Base-by-base conservation (phyloP, 2,329 filamentous ascomycete species). In the Waltergamsia citrina region DNA sequence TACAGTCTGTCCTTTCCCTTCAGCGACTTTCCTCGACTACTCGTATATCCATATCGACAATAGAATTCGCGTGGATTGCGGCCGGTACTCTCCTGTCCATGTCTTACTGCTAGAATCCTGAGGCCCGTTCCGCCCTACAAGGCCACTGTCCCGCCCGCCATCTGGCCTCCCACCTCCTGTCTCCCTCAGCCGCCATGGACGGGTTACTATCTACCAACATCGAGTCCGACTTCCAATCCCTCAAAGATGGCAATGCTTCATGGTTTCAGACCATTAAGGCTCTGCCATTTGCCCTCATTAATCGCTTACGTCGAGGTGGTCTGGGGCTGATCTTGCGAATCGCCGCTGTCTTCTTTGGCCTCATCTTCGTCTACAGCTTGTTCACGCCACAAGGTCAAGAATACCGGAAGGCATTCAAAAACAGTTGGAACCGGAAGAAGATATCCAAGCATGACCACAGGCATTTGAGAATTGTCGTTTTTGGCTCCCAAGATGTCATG, bases 391-490 rank as follows among this genome's bases (percentile, higher is more conserved):
- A 33, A 23, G 37, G 38, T 24, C 41, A 35, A 17, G 38, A 43
- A n/a, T 55, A 53, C 29, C 44, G 43, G 26, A 40, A 40, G 7
- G 41, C 48, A 7, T 27, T 45, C 15, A 42, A n/a, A n/a, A n/a
- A n/a, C n/a, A n/a, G 33, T 3, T 54, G 47, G 45, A 37, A 35
- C 5, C 28, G 26, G 10, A 33, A 39, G 8, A 34, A 40, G n/a
- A 39, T 43, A 22, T 37, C 38, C 7, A 19, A 39, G n/a, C 47
- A 40, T 4, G 54, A 54, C 6, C 54, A 62, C n/a, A n/a, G n/a
- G n/a, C n/a, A n/a, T 3, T 38, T 72, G 38, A 60, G 69, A 34
- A 54, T 73, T 7, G 66, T 73, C 7, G 64, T 68, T 6, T 73
- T 73, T 43, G 69, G 69, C 8, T 56, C 56, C 4, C 56, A 58